Evolutionary conservation across 257 asterid genomes (phyloP), one percentile per base, ranked within the genome.

Genomic region (Ballota nigra): DNA sequence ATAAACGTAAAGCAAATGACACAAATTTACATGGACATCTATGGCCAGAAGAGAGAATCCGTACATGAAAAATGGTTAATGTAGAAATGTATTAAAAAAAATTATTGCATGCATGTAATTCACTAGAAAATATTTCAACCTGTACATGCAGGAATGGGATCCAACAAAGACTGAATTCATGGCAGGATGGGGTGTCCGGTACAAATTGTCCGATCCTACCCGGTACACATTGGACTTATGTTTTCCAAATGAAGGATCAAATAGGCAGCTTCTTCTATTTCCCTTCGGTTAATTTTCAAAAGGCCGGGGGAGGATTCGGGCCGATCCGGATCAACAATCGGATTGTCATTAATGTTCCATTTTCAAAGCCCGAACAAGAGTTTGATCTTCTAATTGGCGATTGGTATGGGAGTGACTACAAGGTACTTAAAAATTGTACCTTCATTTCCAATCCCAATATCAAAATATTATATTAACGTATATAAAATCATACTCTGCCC

Each of bases 101-200:
- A 26, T 26, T 26, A 26, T 26, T 26, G 29, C 1, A 1, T 26
- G n/a, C n/a, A 26, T 26, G 29, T 26, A 26, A 26, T 26, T 26
- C n/a, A n/a, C n/a, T n/a, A n/a, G n/a, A n/a, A n/a, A n/a, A n/a
- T n/a, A n/a, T n/a, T n/a, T n/a, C n/a, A n/a, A n/a, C n/a, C n/a
- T n/a, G n/a, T n/a, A n/a, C 3, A 29, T 33, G 38, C 7, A 33
- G 91, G 91, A 83, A 83, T 61, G 91, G 91, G 4, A 71, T 86
- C 70, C 80, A 86, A 19, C 91, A 80, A 62, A 83, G 88, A 71
- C 73, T 79, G 1, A 83, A 86, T 63, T 83, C 91, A 0, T 86
- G 91, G 91, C 88, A 86, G 72, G 91, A 86, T 26, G 91, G 91
- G 40, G 88, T 86, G 3, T 82, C 86, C 6, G 91, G 88, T 41